These are phyloP conservation scores for Gyrodon lividus DNA, from an alignment of 768 basidiomycete species.

Conservation along the genomic window DNA sequence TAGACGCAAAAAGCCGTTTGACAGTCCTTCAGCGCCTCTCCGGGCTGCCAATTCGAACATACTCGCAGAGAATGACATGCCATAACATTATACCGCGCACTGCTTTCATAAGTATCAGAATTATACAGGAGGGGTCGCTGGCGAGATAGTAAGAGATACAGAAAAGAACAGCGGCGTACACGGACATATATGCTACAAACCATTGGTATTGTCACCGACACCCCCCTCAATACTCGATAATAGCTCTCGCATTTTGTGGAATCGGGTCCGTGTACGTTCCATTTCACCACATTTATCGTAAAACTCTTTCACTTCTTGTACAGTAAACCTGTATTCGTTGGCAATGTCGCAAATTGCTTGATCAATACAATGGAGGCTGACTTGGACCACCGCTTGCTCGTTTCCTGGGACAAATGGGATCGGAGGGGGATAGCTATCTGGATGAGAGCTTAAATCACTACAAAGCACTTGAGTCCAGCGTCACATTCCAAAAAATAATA, in stretches of 20 bases:
- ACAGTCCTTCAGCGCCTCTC: constrained; percentile 78
- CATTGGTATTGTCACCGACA: constrained; percentile 7
- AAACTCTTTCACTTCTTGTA: constrained; percentile 75
- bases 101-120: background rate
- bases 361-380: constrained; percentile 60
- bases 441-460: constrained; percentile 4
- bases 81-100: constrained; percentile 11
- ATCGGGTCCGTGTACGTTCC: constrained; percentile 60
- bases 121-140: too few relatives aligned
- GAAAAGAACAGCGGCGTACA: background rate
- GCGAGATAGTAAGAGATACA: background rate
- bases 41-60: constrained; percentile 68
- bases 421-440: constrained; percentile 5
- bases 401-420: constrained; percentile 2
- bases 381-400: constrained; percentile 3
- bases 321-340: constrained; percentile 64
- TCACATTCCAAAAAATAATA: background rate
- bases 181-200: constrained; percentile 6
- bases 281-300: constrained; percentile 75
- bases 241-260: constrained; percentile 63
- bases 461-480: constrained; percentile 2
- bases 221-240: constrained; percentile 29
- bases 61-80: constrained; percentile 60
- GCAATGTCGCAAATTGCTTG: constrained; percentile 67
- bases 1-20: constrained; percentile 75